Evolutionary conservation across 1,284 basidiomycete species (phyloP), one percentile per base, ranked within the genome.

Genomic region (Singerocomus rubriflavus): DNA sequence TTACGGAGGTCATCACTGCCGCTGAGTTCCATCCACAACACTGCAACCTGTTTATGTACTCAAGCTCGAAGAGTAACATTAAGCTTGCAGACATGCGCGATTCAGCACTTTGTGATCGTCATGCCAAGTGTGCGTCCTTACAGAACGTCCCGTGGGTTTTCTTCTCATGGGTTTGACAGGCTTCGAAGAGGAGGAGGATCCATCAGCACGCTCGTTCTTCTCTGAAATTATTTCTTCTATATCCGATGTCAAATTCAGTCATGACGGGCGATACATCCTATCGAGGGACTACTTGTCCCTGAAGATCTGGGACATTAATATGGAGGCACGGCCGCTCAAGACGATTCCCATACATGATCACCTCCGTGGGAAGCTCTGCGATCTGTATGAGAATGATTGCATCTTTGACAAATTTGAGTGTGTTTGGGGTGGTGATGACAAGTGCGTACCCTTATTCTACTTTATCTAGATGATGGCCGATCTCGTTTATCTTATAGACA

Each of bases 381-480:
- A 99, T 71, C 73, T 99, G 56, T 99, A 99, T 69, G 97, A 99
- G 76, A 99, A 99, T 67, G 97, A 99, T 70, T 98, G 96, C 72
- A 99, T 99, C 69, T 99, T 99, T 71, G 97, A 99, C 80, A 99
- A 99, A 73, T 99, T 99, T 61, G 97, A 98, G 73, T 97, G 94
- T 69, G 89, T 92, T 27, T 97, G 93, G 85, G 90, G 91, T 59
- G 94, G 95, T 33, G 91, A 96, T 66, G 93, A 96, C 71, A 86
- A 88, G 94, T 97, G 70, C 68, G 93, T 83, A 26, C 53, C 56
- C 47, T 44, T 55, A 37, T 36, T 33, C 17, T 21, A 17, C 46
- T 39, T 25, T 38, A 38, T 44, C 52, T 44, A 14, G 44, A 49
- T 39, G 9, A 42, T 37, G 26, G 14, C 37, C 38, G 26, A 58